phyloP scores from a whole-genome alignment of 148 eudicot species.

The Spergularia marina region DNA sequence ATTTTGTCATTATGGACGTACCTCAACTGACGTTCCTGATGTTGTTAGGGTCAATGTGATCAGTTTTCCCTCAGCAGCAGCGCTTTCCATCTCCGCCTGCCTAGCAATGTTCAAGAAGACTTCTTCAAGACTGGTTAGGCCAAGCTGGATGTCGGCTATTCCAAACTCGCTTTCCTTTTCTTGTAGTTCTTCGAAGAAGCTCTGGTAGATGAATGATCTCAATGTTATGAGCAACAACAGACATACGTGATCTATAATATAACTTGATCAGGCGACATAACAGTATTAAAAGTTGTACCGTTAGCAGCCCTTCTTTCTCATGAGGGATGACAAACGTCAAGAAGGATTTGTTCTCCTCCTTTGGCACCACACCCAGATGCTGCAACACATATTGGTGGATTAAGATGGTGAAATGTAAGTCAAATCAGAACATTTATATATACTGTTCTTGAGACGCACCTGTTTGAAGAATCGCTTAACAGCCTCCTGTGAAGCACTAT shows the following conservation, averaged over 20 bases:
- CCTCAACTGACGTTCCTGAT: conserved; percentile 69
- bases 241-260: background rate
- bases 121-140: conserved; percentile 93
- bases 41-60: conserved; percentile 57
- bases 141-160: conserved; percentile 84
- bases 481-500: conserved; percentile 33
- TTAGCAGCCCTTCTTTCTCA: conserved; percentile 62
- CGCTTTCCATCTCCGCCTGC: conserved; percentile 87
- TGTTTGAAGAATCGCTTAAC: conserved; percentile 75
- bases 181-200: conserved; percentile 80
- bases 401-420: background rate
- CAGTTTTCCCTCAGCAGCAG: conserved; percentile 73
- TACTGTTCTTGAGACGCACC: conserved; percentile 36
- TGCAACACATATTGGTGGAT: conserved; percentile 25
- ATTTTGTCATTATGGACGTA: conserved; percentile 23
- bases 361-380: conserved; percentile 70
- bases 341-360: conserved; percentile 82
- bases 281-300: conserved; percentile 39
- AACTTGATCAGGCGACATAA: background rate
- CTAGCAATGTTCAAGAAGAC: conserved; percentile 86
- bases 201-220: conserved; percentile 33
- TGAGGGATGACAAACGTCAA: conserved; percentile 77
- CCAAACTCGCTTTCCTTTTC: conserved; percentile 67
- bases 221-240: background rate
- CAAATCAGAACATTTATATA: background rate